A percentile compares a stretch with the other conserved stretches of the same genome.
Conservation (phyloP, 2,329 filamentous ascomycete species). For the Ceratocystis huliohia region DNA sequence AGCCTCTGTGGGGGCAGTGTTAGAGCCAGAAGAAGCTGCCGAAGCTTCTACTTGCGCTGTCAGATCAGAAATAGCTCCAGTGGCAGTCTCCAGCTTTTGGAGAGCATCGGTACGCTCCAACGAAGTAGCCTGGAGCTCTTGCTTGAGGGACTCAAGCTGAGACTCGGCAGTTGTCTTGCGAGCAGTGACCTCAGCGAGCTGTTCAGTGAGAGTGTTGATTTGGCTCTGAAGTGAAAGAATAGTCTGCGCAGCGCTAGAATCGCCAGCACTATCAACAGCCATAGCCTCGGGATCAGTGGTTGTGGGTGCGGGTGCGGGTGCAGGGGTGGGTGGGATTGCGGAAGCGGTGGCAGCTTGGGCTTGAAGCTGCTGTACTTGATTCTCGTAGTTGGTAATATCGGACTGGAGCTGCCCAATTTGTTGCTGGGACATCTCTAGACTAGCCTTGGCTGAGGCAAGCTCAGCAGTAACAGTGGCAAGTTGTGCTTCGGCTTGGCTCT, state of each 20-base stretch:
- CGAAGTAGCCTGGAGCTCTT: constrained; percentile 53
- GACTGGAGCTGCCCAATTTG: constrained; percentile 32
- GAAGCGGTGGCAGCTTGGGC: constrained; percentile 9
- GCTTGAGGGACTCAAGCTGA: constrained; percentile 27
- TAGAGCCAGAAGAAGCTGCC: constrained; percentile 30
- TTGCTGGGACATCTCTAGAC: constrained; percentile 26
- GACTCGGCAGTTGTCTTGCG: constrained; percentile 11
- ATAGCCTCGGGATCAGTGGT: constrained; percentile 8
- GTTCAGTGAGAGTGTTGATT: constrained; percentile 34
- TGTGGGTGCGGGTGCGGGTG: constrained; percentile 27
- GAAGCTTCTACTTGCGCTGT: constrained; percentile 46
- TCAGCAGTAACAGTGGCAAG: constrained; percentile 41
- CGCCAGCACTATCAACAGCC: constrained; percentile 35
- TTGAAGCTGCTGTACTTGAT: constrained; percentile 31
- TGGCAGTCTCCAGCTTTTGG: constrained; percentile 48
- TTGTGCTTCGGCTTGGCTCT: constrained; percentile 39
- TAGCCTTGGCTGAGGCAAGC: constrained; percentile 38
- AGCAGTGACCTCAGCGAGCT: constrained; percentile 32
- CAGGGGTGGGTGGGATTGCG: not conserved
- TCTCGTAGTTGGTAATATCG: constrained; percentile 34
- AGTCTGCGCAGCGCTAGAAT: constrained; percentile 4
- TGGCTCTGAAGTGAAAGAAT: constrained; percentile 11
- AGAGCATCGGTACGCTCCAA: constrained; percentile 59
- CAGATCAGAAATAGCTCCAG: constrained; percentile 52
- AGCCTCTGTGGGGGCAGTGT: constrained; percentile 23